A percentile compares a stretch with the other conserved stretches of the same genome.
Conservation (phyloP, 371 early-diverging fungal genomes). For the Syncephalastrum racemosum region DNA sequence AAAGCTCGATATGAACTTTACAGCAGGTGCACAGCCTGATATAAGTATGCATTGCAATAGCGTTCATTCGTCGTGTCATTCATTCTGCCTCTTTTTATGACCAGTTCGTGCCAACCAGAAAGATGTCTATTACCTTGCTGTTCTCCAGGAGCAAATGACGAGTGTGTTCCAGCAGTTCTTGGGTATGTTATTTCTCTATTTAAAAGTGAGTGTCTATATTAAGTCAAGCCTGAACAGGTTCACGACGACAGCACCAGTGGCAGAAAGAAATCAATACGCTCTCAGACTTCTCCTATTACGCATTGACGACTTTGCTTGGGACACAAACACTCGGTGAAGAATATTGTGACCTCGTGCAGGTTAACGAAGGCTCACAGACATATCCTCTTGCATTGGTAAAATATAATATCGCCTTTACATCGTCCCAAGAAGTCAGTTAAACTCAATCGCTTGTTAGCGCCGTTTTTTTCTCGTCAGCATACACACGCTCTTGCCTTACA, state of each 20-base stretch:
- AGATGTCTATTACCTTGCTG: slow-evolving; percentile 74
- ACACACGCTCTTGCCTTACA: slow-evolving; percentile 59
- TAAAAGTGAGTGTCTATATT: not conserved
- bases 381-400: slow-evolving; percentile 54
- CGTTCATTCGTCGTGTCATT: not conserved
- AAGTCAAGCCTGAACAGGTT: slow-evolving; percentile 40
- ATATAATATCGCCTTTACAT: not conserved
- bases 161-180: slow-evolving; percentile 64
- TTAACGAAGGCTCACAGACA: slow-evolving; percentile 44
- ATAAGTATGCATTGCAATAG: slow-evolving; percentile 51
- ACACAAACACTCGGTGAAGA: slow-evolving; percentile 92
- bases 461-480: slow-evolving; percentile 53
- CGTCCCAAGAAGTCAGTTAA: not conserved
- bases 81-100: slow-evolving; percentile 3
- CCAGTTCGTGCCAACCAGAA: slow-evolving; percentile 86
- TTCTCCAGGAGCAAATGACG: slow-evolving; percentile 64
- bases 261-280: slow-evolving; percentile 63
- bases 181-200: slow-evolving; percentile 33
- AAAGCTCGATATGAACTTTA: slow-evolving; percentile 48
- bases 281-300: slow-evolving; percentile 70
- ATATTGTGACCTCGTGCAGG: slow-evolving; percentile 85
- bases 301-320: slow-evolving; percentile 68
- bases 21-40: slow-evolving; percentile 79
- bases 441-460: slow-evolving; percentile 31
- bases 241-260: slow-evolving; percentile 68